phyloP scores from a whole-genome alignment of 768 basidiomycete species.

The Phaeotremella fagi region DNA sequence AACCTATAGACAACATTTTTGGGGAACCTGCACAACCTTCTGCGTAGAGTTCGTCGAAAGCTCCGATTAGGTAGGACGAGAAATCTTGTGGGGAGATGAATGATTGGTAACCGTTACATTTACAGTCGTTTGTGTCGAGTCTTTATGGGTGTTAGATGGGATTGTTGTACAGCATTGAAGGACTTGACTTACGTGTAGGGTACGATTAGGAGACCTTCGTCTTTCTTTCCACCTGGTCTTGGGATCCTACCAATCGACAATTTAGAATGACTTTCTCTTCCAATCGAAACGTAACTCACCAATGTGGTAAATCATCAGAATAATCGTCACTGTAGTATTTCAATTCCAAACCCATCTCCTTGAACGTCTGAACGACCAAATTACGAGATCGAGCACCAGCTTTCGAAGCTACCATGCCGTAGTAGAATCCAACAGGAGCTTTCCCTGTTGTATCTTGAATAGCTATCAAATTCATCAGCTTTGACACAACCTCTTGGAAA shows the following conservation, averaged over 20 bases:
- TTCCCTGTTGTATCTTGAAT: constrained; percentile 12
- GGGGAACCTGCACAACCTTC: constrained; percentile 27
- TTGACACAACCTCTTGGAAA: not conserved
- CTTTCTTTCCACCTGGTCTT: constrained; percentile 14
- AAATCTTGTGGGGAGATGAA: constrained; percentile 29
- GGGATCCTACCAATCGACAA: too few species aligned
- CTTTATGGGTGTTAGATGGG: not conserved
- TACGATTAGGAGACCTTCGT: constrained; percentile 26
- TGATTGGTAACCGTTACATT: constrained; percentile 28
- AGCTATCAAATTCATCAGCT: constrained; percentile 1
- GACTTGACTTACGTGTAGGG: constrained; percentile 19
- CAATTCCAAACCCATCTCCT: constrained; percentile 28
- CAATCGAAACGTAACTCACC: too few species aligned
- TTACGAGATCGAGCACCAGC: constrained; percentile 28
- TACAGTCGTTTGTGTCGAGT: constrained; percentile 40
- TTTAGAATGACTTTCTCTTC: too few species aligned
- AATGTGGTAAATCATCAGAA: constrained; percentile 37
- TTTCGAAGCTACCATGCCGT: constrained; percentile 31
- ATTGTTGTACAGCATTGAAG: too few species aligned
- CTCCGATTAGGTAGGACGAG: constrained; percentile 26
- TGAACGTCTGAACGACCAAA: constrained; percentile 30
- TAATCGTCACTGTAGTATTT: constrained; percentile 32
- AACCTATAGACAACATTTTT: constrained; percentile 37
- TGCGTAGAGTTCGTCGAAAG: constrained; percentile 32
- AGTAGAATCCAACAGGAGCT: constrained; percentile 32